Evolutionary conservation across 805 yeast species (phyloP).

Genomic region (Candida hispaniensis): DNA sequence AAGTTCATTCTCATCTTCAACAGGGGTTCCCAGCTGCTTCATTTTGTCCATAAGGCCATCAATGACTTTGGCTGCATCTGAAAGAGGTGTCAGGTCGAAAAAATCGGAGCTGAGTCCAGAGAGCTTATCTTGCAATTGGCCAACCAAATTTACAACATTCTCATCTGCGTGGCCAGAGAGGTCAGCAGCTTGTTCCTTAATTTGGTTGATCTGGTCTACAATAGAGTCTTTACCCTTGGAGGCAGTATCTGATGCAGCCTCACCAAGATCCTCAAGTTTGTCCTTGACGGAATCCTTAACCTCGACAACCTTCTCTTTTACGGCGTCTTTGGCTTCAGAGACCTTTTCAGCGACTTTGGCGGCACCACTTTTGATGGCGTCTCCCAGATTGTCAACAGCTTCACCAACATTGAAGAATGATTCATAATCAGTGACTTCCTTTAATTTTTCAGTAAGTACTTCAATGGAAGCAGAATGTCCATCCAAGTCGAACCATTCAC

Average conservation of each 20-base stretch:
- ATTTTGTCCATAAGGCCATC: conserved; percentile 13
- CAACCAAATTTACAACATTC: conserved; percentile 7
- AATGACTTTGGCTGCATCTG: conserved; percentile 4
- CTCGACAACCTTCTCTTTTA: conserved; percentile 6
- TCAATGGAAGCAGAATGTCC: conserved; percentile 38
- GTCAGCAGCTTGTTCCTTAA: conserved; percentile 3
- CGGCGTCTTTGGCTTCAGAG: too few relatives aligned
- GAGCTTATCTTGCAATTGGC: conserved; percentile 11
- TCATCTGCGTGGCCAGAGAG: conserved; percentile 8
- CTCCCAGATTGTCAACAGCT: conserved; percentile 19
- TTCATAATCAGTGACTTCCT: conserved; percentile 4
- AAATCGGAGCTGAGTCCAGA: conserved; percentile 7
- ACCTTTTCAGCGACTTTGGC: too few relatives aligned
- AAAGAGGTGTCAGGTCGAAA: conserved; percentile 7
- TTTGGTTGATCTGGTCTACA: conserved; percentile 4
- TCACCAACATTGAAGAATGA: conserved; percentile 12
- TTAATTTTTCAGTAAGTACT: conserved; percentile 11
- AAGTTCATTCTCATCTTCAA: conserved; percentile 16
- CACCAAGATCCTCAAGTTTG: conserved; percentile 12
- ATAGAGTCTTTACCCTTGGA: conserved; percentile 4
- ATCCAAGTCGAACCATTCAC: conserved; percentile 75
- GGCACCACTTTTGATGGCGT: too few relatives aligned
- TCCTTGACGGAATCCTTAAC: too few relatives aligned
- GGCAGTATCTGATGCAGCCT: conserved; percentile 11
- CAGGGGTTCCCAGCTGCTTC: conserved; percentile 15